Base-by-base conservation (phyloP, 768 basidiomycete genomes). In the Pulveroboletus sp. region DNA sequence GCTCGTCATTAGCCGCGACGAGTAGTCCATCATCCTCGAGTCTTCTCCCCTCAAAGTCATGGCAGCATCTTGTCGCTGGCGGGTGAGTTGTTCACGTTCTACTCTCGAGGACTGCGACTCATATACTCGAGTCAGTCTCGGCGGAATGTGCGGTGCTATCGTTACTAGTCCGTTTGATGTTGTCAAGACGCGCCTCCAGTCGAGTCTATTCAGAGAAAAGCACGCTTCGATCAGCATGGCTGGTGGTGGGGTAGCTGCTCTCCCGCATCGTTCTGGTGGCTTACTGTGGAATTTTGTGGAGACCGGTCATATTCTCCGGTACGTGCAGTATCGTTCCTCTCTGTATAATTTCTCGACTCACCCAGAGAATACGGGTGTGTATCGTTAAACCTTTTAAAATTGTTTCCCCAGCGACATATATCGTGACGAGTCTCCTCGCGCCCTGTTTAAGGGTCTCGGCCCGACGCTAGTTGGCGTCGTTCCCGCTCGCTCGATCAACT, bases 81-180 rank as follows among this genome's bases (percentile, higher is more conserved):
- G 91, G 89, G 91, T 92, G 59, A 65, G 88, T 73, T 10, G 17
- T 24, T 8, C 32, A 17, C 32, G 12, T 45, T 11, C 2, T 44
- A 36, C 35, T 3, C 27, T 32, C 17, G 47, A 30, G 35, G 30
- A 35, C 42, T n/a, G 46, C n/a, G 8, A 24, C 57, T 54, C 27
- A 54, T 51, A 33, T 21, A 7, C 12, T 7, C 12, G 15, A 11
- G 27, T 47, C 48, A 97, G 95, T 18, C 73, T 97, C 15, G 96
- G 95, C 24, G 96, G 94, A 36, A 95, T 98, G 93, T 91, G 91
- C 62, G 96, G 95, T 31, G 93, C 93, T 15, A 87, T 96, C 51
- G 85, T 97, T 3, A 99, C 96, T 0, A 93, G 92, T 39, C 95
- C 96, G 0, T 95, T 99, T 60, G 96, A 99, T 69, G 93, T 99